Evolutionary conservation across 2,329 filamentous ascomycete genomes (phyloP).

Genomic region (Cryphonectria carpinicola): DNA sequence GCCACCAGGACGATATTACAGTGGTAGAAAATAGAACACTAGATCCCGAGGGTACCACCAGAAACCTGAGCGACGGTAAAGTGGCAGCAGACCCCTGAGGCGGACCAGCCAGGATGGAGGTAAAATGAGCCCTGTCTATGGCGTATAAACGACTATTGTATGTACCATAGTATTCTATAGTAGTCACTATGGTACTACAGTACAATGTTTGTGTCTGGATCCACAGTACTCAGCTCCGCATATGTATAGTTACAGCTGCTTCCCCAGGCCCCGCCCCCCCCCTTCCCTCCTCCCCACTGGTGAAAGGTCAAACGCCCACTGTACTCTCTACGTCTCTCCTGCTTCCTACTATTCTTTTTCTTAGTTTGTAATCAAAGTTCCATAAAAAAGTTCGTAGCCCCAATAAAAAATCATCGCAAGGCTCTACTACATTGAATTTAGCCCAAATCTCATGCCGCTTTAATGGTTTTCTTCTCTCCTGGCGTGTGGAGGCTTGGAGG

Average conservation of each 20-base stretch:
- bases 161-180: neutral
- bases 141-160: neutral
- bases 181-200: neutral
- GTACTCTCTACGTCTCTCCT: no score
- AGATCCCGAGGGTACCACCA: no score
- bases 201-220: neutral
- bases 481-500: no score
- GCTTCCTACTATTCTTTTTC: no score
- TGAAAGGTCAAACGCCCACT: neutral
- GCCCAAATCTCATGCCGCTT: neutral
- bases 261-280: no score
- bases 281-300: no score
- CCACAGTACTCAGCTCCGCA: neutral
- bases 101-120: neutral
- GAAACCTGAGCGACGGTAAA: no score
- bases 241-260: no score
- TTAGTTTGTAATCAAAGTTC: no score
- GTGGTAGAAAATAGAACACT: no score
- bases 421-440: neutral
- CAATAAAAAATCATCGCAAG: neutral
- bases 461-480: neutral
- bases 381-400: neutral
- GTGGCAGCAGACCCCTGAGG: no score
- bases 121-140: neutral
- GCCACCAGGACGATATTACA: no score